Evolutionary conservation across 2,329 filamentous ascomycete species (phyloP).

Genomic region (Elsinoe perseae): DNA sequence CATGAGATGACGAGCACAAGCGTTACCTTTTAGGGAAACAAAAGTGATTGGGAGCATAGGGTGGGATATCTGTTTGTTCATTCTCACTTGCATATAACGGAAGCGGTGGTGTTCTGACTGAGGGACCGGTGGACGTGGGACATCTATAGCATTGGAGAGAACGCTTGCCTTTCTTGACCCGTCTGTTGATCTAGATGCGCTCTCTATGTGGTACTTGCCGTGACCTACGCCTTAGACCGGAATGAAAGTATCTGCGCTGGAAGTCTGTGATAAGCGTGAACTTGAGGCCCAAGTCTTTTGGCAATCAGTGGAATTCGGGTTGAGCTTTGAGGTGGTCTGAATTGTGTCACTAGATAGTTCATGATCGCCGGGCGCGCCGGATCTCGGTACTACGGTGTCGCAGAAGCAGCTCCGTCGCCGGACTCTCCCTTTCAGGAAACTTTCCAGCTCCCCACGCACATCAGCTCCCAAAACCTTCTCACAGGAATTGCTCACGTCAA

Average conservation of each 20-base stretch:
- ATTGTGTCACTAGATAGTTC: not conserved
- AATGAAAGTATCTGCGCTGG: no score
- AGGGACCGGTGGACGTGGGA: not conserved
- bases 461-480: not conserved
- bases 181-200: no score
- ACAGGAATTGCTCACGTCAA: not conserved
- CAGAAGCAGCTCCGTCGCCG: not conserved
- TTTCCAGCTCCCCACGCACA: not conserved
- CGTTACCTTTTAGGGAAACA: not conserved
- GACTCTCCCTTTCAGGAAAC: not conserved
- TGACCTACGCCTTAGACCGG: no score
- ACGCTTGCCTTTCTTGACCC: not conserved
- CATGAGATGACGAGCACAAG: slow-evolving; percentile 4
- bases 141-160: slow-evolving; percentile 5
- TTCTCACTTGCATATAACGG: not conserved
- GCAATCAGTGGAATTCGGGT: no score
- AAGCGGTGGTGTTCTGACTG: not conserved
- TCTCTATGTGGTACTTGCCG: no score
- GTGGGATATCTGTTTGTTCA: not conserved
- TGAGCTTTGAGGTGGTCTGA: no score
- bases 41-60: slow-evolving; percentile 8
- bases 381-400: not conserved
- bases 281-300: not conserved
- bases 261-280: no score
- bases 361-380: not conserved